Evolutionary conservation across 345 rosid species (phyloP).

Genomic region (Populus simonii): DNA sequence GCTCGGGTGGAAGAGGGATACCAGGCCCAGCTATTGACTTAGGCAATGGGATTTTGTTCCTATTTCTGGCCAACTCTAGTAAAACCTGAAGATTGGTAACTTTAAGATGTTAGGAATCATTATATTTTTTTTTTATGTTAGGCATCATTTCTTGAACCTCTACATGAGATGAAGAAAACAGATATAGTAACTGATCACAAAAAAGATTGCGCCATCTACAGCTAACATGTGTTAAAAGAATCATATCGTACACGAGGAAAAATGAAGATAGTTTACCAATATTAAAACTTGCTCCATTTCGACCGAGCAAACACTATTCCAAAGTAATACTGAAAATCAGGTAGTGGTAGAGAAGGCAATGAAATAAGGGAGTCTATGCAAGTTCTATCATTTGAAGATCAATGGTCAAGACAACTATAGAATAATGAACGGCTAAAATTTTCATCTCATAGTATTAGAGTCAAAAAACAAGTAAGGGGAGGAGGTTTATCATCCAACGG

Average conservation of each 20-base stretch:
- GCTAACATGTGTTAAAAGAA: background rate
- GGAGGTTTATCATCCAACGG: background rate
- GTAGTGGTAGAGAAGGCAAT: background rate
- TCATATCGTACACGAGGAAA: background rate
- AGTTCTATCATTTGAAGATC: background rate
- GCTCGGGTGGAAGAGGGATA: constrained; percentile 81
- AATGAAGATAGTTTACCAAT: background rate
- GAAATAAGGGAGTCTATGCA: background rate
- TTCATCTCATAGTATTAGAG: background rate
- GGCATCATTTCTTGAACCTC: background rate
- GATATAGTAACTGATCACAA: background rate
- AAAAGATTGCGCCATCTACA: background rate
- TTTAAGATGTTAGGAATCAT: background rate
- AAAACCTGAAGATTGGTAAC: constrained; percentile 42
- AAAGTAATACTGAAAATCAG: background rate
- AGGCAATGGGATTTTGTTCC: constrained; percentile 86
- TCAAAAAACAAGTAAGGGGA: background rate
- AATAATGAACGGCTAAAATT: background rate
- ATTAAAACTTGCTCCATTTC: background rate
- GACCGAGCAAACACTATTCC: background rate
- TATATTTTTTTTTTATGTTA: too few relatives aligned
- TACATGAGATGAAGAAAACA: background rate
- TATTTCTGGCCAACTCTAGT: constrained; percentile 68
- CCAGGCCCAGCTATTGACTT: constrained; percentile 66
- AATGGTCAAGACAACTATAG: background rate